Evolutionary conservation across 2,329 filamentous ascomycete species (phyloP).

Genomic region (Colletotrichum noveboracense): DNA sequence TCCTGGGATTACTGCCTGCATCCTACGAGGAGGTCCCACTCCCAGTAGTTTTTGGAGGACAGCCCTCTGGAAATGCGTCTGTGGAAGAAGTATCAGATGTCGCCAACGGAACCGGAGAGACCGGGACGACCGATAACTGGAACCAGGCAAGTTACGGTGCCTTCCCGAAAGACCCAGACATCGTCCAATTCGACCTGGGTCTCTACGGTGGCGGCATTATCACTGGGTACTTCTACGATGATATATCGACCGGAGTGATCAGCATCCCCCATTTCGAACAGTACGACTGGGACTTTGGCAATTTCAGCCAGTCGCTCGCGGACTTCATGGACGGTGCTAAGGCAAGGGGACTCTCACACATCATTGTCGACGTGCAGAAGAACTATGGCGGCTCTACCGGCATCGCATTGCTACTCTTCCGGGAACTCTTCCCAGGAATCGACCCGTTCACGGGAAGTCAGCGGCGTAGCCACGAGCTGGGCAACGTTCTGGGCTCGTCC

Average conservation of each 20-base stretch:
- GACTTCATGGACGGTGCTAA: background rate
- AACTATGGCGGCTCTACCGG: constrained; percentile 7
- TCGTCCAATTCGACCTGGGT: background rate
- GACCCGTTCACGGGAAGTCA: constrained; percentile 1
- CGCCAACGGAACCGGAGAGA: background rate
- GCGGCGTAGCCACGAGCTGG: constrained; percentile 1
- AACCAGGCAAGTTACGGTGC: background rate
- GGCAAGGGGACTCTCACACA: background rate
- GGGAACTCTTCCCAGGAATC: background rate
- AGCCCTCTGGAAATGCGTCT: background rate
- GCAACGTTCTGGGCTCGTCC: background rate
- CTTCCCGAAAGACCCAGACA: background rate
- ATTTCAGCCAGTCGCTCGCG: background rate
- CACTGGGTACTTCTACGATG: constrained; percentile 7
- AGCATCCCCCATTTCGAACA: constrained; percentile 13
- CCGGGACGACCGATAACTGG: background rate
- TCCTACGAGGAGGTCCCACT: background rate
- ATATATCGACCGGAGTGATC: constrained; percentile 6
- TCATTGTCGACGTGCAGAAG: background rate
- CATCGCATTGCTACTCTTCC: background rate
- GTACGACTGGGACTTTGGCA: background rate
- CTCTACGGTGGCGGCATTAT: background rate
- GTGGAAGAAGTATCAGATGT: background rate
- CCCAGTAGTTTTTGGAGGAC: background rate
- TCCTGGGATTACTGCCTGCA: background rate